Evolutionary conservation across 768 basidiomycete genomes (phyloP).

Genomic region (Psilocybe sp.): DNA sequence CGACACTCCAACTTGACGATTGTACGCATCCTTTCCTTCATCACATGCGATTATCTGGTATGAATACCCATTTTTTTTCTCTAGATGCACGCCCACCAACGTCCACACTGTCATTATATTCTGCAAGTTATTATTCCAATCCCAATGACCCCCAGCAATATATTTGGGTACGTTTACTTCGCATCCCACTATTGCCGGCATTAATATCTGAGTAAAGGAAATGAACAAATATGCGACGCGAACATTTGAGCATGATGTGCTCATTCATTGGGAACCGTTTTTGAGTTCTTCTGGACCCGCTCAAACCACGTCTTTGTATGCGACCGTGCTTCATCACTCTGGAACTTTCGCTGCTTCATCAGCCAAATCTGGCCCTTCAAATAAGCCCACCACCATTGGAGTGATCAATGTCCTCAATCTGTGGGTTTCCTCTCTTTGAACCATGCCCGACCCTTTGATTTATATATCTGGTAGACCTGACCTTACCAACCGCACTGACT

Average conservation of each 20-base stretch:
- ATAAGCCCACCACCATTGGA: conserved; percentile 46
- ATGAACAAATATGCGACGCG: conserved; percentile 32
- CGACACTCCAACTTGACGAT: conserved; percentile 58
- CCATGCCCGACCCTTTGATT: conserved; percentile 3
- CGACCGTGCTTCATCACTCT: conserved; percentile 45
- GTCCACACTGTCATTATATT: conserved; percentile 36
- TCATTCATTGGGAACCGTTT: conserved; percentile 44
- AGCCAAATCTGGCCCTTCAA: conserved; percentile 24
- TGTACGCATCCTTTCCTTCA: conserved; percentile 37
- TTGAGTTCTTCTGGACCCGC: conserved; percentile 25
- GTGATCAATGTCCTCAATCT: conserved; percentile 47
- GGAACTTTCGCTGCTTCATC: conserved; percentile 30
- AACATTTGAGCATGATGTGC: conserved; percentile 39
- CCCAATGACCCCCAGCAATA: conserved; percentile 1
- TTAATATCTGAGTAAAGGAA: conserved; percentile 21
- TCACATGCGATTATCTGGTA: not conserved
- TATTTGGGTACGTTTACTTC: conserved; percentile 5
- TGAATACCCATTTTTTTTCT: not conserved
- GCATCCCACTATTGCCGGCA: not conserved
- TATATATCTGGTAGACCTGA: conserved; percentile 39
- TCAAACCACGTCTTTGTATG: conserved; percentile 31
- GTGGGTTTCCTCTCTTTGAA: conserved; percentile 32
- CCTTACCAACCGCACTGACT: conserved; percentile 46
- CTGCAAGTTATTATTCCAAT: conserved; percentile 19
- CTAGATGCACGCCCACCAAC: conserved; percentile 36